Conservation (phyloP, 495 filamentous ascomycete genomes). For the Bathelium albidoporum region DNA sequence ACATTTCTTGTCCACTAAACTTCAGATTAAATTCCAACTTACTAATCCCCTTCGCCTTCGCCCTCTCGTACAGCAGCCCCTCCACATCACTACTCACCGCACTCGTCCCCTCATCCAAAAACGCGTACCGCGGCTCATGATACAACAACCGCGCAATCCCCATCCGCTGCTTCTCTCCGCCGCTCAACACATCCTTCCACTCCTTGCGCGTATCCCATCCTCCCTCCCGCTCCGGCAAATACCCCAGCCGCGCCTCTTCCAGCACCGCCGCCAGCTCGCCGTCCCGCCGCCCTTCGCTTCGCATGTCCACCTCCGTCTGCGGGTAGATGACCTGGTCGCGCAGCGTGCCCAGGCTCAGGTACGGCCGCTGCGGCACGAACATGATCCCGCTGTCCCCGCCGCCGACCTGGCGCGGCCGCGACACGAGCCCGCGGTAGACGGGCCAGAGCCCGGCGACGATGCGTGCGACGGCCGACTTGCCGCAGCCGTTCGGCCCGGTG, state of each 20-base stretch:
- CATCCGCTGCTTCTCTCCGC: constrained; percentile 97
- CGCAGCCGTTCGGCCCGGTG: constrained; percentile 89
- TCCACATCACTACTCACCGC: constrained; percentile 93
- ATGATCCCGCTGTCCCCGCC: constrained; percentile 90
- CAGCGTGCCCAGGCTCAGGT: constrained; percentile 88
- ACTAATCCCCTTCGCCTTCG: constrained; percentile 88
- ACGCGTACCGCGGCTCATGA: constrained; percentile 86
- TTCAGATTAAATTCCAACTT: constrained; percentile 28
- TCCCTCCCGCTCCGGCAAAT: constrained; percentile 82
- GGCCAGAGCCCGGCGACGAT: constrained; percentile 94
- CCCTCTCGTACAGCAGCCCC: constrained; percentile 81
- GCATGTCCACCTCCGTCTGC: constrained; percentile 90
- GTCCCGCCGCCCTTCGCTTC: constrained; percentile 64
- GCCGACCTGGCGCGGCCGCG: constrained; percentile 67
- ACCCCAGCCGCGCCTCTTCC: constrained; percentile 74
- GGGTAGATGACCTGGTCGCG: constrained; percentile 98
- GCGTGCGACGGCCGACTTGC: constrained; percentile 82
- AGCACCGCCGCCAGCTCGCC: constrained; percentile 62
- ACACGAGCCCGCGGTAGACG: constrained; percentile 83
- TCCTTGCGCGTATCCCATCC: constrained; percentile 96
- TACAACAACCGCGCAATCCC: constrained; percentile 83
- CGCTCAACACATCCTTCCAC: constrained; percentile 95
- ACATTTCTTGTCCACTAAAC: not conserved
- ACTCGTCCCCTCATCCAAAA: constrained; percentile 91
- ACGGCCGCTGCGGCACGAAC: constrained; percentile 93